phyloP scores from a whole-genome alignment of 768 basidiomycete genomes.

The Kwoniella mangroviensis region DNA sequence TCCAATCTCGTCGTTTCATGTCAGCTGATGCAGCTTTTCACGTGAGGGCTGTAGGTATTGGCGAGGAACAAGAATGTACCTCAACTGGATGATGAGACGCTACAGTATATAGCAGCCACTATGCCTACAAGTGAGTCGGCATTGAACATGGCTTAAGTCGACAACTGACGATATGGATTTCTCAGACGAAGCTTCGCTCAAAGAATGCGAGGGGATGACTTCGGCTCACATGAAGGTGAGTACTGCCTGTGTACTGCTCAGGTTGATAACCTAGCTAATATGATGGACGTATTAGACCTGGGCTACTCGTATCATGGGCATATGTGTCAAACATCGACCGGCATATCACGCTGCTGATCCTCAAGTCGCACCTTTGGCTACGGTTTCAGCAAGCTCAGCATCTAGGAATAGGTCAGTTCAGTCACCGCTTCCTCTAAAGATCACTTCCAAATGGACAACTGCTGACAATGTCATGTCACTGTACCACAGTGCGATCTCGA shows the following conservation, averaged over 20 bases:
- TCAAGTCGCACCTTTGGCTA: constrained; percentile 14
- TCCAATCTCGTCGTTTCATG: not conserved
- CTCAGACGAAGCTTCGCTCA: constrained; percentile 30
- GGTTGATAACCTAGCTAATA: too few species aligned
- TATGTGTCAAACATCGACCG: constrained; percentile 27
- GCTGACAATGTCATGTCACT: not conserved
- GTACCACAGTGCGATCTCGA: not conserved
- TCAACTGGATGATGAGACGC: constrained; percentile 36
- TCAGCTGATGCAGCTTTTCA: constrained; percentile 1
- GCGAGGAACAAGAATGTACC: constrained; percentile 37
- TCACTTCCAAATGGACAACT: too few species aligned
- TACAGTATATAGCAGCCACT: constrained; percentile 50
- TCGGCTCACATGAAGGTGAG: constrained; percentile 41
- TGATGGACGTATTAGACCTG: constrained; percentile 17
- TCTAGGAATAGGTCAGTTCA: constrained; percentile 5
- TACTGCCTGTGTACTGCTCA: too few species aligned
- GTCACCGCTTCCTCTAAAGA: not conserved
- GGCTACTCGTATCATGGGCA: constrained; percentile 12
- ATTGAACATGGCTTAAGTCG: not conserved
- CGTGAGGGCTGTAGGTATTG: constrained; percentile 19
- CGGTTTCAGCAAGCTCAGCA: constrained; percentile 11
- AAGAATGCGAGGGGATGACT: constrained; percentile 44
- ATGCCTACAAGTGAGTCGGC: constrained; percentile 47
- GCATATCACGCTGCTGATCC: constrained; percentile 19
- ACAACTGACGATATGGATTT: not conserved